phyloP scores from a whole-genome alignment of 495 filamentous ascomycete species.

The Aspergillus saccharolyticus region DNA sequence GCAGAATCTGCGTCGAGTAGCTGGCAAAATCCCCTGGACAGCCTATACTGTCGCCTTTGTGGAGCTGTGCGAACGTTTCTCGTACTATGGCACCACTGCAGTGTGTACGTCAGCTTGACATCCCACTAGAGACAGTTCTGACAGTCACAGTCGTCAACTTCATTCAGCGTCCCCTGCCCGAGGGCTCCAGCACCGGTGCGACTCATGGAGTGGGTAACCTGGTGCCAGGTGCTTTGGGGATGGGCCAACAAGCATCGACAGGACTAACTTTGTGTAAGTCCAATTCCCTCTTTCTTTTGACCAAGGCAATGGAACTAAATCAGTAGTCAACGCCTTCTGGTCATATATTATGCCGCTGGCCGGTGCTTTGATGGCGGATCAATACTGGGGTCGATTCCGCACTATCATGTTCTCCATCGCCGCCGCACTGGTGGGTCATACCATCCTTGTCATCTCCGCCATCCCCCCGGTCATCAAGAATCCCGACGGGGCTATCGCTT shows the following conservation, averaged over 20 bases:
- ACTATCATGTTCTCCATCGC: slow-evolving; percentile 55
- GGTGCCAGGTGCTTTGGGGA: slow-evolving; percentile 55
- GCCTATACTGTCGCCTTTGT: slow-evolving; percentile 68
- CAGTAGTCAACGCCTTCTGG: slow-evolving; percentile 70
- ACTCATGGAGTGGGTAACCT: slow-evolving; percentile 43
- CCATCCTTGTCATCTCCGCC: slow-evolving; percentile 56
- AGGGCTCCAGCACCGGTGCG: slow-evolving; percentile 55
- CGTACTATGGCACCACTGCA: slow-evolving; percentile 71
- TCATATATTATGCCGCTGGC: slow-evolving; percentile 64
- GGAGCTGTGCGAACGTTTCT: slow-evolving; percentile 74
- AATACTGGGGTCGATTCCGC: slow-evolving; percentile 61
- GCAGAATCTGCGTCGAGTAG: slow-evolving; percentile 55
- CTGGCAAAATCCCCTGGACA: slow-evolving; percentile 59
- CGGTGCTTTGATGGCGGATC: slow-evolving; percentile 69
- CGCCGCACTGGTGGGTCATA: slow-evolving; percentile 58
- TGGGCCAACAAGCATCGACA: slow-evolving; percentile 63
- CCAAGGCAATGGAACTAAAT: neutral
- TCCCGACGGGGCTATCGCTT: slow-evolving; percentile 47
- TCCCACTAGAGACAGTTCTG: neutral
- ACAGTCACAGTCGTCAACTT: slow-evolving; percentile 51
- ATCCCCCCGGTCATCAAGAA: slow-evolving; percentile 54
- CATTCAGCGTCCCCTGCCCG: slow-evolving; percentile 61
- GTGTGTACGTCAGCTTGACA: slow-evolving; percentile 49
- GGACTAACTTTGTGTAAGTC: slow-evolving; percentile 49
- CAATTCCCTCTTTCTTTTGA: neutral